Evolutionary conservation across 2,329 filamentous ascomycete species (phyloP).

Genomic region (Zymoseptoria brevis): DNA sequence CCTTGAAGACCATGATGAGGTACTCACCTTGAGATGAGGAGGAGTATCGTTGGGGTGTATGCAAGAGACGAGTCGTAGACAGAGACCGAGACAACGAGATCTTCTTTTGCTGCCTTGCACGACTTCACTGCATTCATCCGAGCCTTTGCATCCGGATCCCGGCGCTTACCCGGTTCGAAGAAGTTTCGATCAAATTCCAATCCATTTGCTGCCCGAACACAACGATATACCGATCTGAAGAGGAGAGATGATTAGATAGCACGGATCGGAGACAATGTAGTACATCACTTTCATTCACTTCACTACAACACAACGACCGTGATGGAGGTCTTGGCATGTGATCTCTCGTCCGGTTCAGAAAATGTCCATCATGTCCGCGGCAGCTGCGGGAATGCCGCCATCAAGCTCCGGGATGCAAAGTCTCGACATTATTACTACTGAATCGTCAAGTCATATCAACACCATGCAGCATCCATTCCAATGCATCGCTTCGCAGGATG

Average conservation of each 20-base stretch:
- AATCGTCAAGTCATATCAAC: neutral
- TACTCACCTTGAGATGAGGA: neutral
- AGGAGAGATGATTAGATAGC: neutral
- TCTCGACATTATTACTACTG: too few relatives aligned
- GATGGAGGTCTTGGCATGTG: slow-evolving; percentile 1
- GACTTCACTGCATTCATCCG: neutral
- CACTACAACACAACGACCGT: neutral
- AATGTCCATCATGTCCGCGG: neutral
- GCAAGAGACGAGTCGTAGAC: neutral
- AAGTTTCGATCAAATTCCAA: neutral
- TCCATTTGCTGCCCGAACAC: neutral
- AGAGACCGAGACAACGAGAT: neutral
- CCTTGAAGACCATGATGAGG: neutral
- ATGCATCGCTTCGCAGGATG: slow-evolving; percentile 25
- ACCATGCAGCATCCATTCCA: slow-evolving; percentile 36
- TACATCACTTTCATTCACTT: neutral
- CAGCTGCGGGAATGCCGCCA: neutral
- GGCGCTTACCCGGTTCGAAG: neutral
- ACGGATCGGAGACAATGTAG: neutral
- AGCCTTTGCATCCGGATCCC: neutral
- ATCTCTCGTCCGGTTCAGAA: neutral
- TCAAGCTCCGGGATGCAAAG: neutral
- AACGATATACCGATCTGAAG: neutral
- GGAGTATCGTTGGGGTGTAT: neutral
- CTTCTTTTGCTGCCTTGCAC: neutral